Evolutionary conservation across 176 grass and related monocot genomes (phyloP).

Genomic region (Musa troglodytarum): DNA sequence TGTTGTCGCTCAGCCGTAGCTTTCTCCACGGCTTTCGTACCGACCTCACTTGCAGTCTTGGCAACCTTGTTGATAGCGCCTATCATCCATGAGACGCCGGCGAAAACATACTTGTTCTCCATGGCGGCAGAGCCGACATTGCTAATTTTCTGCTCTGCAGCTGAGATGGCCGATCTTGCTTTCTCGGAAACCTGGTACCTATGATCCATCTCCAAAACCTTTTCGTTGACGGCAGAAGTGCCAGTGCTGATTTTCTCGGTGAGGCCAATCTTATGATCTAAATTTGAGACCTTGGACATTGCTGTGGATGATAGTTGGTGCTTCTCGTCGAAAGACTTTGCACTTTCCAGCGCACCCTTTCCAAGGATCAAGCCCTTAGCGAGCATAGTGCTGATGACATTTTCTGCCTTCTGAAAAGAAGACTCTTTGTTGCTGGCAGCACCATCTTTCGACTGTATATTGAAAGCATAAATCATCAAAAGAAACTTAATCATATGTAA

Average conservation of each 20-base stretch:
- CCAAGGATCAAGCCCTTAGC: constrained; percentile 32
- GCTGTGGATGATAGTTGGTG: constrained; percentile 34
- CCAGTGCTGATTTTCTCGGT: constrained; percentile 30
- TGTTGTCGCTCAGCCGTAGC: not conserved
- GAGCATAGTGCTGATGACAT: constrained; percentile 45
- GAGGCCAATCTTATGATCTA: constrained; percentile 31
- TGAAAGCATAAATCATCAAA: constrained; percentile 13
- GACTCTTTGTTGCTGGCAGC: constrained; percentile 34
- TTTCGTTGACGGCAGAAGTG: constrained; percentile 17
- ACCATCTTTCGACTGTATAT: constrained; percentile 28
- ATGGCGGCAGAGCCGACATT: not conserved
- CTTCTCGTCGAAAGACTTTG: constrained; percentile 33
- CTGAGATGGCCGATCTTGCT: constrained; percentile 15
- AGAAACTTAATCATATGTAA: not conserved
- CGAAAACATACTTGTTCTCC: constrained; percentile 12
- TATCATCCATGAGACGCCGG: constrained; percentile 4
- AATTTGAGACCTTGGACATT: constrained; percentile 22
- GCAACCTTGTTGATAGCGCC: constrained; percentile 6
- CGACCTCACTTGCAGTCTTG: constrained; percentile 18
- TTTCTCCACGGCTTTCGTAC: constrained; percentile 9
- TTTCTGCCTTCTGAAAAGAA: constrained; percentile 35
- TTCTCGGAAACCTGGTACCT: constrained; percentile 31
- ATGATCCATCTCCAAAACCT: constrained; percentile 30
- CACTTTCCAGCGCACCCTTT: constrained; percentile 36
- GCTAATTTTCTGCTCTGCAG: constrained; percentile 21